phyloP scores from a whole-genome alignment of 257 asterid genomes.

The Craterostigma plantagineum region DNA sequence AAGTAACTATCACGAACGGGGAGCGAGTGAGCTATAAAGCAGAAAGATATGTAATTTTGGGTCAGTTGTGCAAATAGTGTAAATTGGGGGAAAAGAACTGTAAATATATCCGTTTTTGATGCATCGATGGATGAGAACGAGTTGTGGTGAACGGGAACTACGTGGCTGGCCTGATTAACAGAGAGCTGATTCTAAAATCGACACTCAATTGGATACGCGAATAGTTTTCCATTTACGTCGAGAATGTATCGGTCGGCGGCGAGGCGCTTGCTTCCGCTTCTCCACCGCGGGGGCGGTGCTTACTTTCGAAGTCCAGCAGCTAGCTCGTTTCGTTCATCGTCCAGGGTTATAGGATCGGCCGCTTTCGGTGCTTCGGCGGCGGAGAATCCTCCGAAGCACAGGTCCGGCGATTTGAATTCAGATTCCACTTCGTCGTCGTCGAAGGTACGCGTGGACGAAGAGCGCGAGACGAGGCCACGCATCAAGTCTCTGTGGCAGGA shows the following conservation, averaged over 20 bases:
- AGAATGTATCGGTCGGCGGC: slow-evolving; percentile 10
- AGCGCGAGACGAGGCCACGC: slow-evolving; percentile 15
- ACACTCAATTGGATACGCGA: too few relatives aligned
- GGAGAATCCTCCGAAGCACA: background rate
- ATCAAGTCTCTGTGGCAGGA: slow-evolving; percentile 42
- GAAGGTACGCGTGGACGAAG: background rate
- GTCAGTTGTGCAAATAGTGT: too few relatives aligned
- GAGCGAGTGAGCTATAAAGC: too few relatives aligned
- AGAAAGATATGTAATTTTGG: too few relatives aligned
- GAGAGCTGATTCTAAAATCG: too few relatives aligned
- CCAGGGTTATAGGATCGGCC: background rate
- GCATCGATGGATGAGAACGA: too few relatives aligned
- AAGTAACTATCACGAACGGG: too few relatives aligned
- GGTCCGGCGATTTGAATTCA: background rate
- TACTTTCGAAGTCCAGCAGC: background rate
- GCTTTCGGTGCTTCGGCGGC: background rate
- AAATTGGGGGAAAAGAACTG: too few relatives aligned
- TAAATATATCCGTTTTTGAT: too few relatives aligned
- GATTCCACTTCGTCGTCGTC: slow-evolving; percentile 4
- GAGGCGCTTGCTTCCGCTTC: slow-evolving; percentile 9
- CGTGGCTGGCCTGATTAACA: too few relatives aligned
- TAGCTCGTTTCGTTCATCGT: background rate
- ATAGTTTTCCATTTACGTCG: too few relatives aligned
- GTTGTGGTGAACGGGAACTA: too few relatives aligned
- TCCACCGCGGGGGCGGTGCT: background rate